Evolutionary conservation across 306 rosid species (phyloP), one percentile per base, ranked within the genome.

Genomic region (Elaeagnus macrophylla): DNA sequence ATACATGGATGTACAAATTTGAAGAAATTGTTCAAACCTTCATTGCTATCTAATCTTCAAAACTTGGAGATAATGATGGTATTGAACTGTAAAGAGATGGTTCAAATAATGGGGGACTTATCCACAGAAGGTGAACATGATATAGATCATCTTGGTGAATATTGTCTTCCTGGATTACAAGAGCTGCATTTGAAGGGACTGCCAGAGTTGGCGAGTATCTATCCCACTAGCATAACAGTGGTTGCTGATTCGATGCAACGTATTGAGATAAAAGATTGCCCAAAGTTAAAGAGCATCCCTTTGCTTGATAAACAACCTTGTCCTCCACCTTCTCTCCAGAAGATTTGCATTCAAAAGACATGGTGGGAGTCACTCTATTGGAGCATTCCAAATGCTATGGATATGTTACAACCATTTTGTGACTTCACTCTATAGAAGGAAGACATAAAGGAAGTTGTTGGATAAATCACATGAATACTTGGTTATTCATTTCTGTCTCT

Each of bases 291-390:
- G 53, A 43, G 37, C 37, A 18, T 63, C 15, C 38, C 51, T 32
- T 10, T 35, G 12, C 25, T 35, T 51, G 47, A 51, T 10, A 36
- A 44, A 7, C 43, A 63, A 44, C 16, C 44, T 13, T 38, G 36
- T 13, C 49, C 12, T 8, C 52, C n/a, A n/a, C n/a, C 37, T 10
- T 64, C 17, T 45, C 57, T 54, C 36, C 51, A 35, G 17, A 54
- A 39, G 35, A 54, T 54, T 7, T 9, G 32, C 6, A 50, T 39
- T 1, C 17, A 11, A 18, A 10, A 54, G 54, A 10, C 42, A 11
- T 45, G 60, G 60, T 53, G 57, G 68, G 60, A 64, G 2, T 44
- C 53, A 37, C 18, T 64, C 38, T 37, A 53, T 16, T 64, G 68
- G 68, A 53, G 54, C 19, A 53, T 42, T 16, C 54, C 68, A 17